Base-by-base conservation (phyloP, 2,329 filamentous ascomycete species). In the Mycosphaerella sp. region DNA sequence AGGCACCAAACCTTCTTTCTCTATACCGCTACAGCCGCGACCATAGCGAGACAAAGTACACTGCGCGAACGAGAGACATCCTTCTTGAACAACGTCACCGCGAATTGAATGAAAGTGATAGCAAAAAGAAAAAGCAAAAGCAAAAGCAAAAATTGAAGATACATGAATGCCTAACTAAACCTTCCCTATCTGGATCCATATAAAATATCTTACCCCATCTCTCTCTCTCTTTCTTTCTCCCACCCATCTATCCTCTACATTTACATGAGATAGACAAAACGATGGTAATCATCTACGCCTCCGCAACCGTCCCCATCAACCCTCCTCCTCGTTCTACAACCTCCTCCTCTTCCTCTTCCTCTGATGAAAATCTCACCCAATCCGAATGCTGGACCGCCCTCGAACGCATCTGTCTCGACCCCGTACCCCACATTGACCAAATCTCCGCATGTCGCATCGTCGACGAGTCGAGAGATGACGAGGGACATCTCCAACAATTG, bases 361-460 rank as follows among this genome's bases (percentile, higher is more conserved):
- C 14, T 17, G 14, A 17, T 17, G 14, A 17, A 17, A 17, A 17
- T 17, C 7, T 50, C 1, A 31, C 48, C 0, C 38, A 39, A 6
- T 50, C 48, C 10, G 48, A 50, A 50, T 50, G 48, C 48, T 50
- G 48, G 48, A 14, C 48, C 12, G 48, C 48, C 2, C 39, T 50
- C 11, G 48, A 50, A 21, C 39, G 21, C 3, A 44, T 50, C 26
- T 50, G 48, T 21, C 48, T 38, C 6, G 48, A 50, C 7, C 48
- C 48, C 14, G 48, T 50, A 12, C 48, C 48, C 2, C 48, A 50
- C 2, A 41, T 50, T 1, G 14, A 50, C 12, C 48, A 50, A 44
- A 50, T 50, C 48, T 43, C 38, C 39, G 48, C 48, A 1, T 50
- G 48, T 32, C 39, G 48, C 14, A 41, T 50, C 26, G 48, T 50